Evolutionary conservation across 768 basidiomycete genomes (phyloP).

Genomic region (Austroboletus eburneus): DNA sequence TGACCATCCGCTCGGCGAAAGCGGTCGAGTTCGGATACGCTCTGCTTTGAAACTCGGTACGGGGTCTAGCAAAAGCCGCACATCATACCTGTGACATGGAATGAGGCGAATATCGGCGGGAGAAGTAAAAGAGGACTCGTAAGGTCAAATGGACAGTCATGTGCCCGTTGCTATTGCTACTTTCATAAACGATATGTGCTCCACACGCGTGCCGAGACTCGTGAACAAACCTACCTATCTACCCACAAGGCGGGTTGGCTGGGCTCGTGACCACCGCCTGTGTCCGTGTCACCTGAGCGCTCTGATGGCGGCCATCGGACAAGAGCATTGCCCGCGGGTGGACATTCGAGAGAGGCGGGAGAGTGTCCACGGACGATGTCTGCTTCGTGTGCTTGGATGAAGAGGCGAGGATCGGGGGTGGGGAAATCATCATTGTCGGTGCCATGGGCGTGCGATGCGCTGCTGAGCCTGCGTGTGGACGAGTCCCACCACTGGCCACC

Average conservation of each 20-base stretch:
- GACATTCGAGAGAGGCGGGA: too few relatives aligned
- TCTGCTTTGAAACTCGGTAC: slow-evolving; percentile 25
- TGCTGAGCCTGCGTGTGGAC: not conserved
- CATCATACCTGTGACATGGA: slow-evolving; percentile 61
- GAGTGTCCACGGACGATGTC: slow-evolving; percentile 58
- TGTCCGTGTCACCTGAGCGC: slow-evolving; percentile 5
- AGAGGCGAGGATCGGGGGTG: slow-evolving; percentile 33
- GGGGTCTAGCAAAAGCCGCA: slow-evolving; percentile 65
- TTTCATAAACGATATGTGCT: slow-evolving; percentile 6
- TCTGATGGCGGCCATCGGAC: slow-evolving; percentile 30
- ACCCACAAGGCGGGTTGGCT: slow-evolving; percentile 50
- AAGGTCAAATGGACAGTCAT: slow-evolving; percentile 2
- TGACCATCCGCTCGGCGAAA: slow-evolving; percentile 68
- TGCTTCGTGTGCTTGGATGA: slow-evolving; percentile 74
- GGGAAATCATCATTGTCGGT: not conserved
- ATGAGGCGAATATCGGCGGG: slow-evolving; percentile 18
- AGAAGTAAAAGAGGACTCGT: slow-evolving; percentile 13
- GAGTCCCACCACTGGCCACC: slow-evolving; percentile 12
- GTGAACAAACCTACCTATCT: slow-evolving; percentile 68
- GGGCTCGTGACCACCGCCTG: not conserved
- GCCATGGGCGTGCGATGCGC: slow-evolving; percentile 1
- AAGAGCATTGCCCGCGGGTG: slow-evolving; percentile 26
- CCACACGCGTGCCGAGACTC: slow-evolving; percentile 8
- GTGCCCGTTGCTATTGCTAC: slow-evolving; percentile 8
- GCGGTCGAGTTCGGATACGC: slow-evolving; percentile 16